These are phyloP conservation scores for Teratosphaeria destructans DNA, from an alignment of 2,329 filamentous ascomycete species.

Conservation along the genomic window DNA sequence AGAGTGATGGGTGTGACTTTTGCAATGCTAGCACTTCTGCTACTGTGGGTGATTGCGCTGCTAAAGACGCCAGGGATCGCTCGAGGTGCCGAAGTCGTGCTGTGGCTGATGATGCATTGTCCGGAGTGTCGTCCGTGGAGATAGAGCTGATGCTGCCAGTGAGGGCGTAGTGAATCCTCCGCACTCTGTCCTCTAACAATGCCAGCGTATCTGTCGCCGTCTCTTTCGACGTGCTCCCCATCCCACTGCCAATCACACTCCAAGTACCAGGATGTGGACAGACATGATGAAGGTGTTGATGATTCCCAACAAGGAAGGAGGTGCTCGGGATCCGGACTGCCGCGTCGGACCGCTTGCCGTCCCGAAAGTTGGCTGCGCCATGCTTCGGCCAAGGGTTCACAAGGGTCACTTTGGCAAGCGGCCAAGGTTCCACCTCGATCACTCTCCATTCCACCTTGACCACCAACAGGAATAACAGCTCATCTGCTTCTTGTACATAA, in stretches of 20 bases:
- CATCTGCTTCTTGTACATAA: background rate
- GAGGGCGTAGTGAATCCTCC: slow-evolving; percentile 34
- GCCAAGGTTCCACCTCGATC: background rate
- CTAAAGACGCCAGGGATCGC: slow-evolving; percentile 26
- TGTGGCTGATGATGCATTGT: background rate
- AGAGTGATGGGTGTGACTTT: slow-evolving; percentile 32
- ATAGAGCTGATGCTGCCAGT: slow-evolving; percentile 17
- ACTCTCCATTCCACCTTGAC: too few relatives aligned
- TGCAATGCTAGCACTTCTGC: slow-evolving; percentile 30
- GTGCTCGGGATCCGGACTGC: background rate
- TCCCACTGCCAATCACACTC: background rate
- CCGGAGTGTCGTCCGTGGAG: slow-evolving; percentile 4
- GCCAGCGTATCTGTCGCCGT: slow-evolving; percentile 26
- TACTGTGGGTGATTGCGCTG: slow-evolving; percentile 29
- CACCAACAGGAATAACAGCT: background rate
- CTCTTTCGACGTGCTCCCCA: background rate
- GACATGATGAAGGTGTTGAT: background rate
- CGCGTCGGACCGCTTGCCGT: background rate
- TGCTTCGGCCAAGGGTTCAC: background rate
- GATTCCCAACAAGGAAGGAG: background rate
- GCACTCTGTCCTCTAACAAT: slow-evolving; percentile 35
- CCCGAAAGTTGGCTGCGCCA: background rate
- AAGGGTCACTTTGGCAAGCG: background rate
- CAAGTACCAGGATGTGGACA: background rate
- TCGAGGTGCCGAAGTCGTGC: slow-evolving; percentile 19